These are phyloP conservation scores for Pichia cabralensis DNA, from an alignment of 805 yeast genomes.

Conservation along the genomic window DNA sequence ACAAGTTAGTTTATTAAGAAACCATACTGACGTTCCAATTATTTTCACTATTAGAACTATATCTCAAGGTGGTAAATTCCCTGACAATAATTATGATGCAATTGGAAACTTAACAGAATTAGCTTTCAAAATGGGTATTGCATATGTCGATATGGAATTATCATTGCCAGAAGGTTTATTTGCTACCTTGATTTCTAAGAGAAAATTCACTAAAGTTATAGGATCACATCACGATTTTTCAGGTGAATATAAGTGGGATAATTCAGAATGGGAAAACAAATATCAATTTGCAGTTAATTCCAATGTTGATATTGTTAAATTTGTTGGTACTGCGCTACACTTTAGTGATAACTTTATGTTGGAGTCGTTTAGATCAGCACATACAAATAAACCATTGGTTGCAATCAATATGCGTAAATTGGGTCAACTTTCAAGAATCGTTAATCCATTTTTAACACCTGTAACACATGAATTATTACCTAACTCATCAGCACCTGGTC, in stretches of 20 bases:
- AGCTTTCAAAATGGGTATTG: slow-evolving; percentile 72
- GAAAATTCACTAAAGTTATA: slow-evolving; percentile 59
- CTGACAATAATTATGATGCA: slow-evolving; percentile 40
- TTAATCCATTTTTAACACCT: slow-evolving; percentile 73
- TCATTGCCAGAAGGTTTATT: slow-evolving; percentile 50
- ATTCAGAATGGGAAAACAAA: slow-evolving; percentile 64
- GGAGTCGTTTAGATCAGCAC: slow-evolving; percentile 56
- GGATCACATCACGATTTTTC: slow-evolving; percentile 75
- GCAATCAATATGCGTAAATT: slow-evolving; percentile 71
- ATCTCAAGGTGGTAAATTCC: slow-evolving; percentile 77
- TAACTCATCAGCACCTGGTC: slow-evolving; percentile 71
- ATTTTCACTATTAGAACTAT: slow-evolving; percentile 70
- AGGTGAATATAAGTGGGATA: slow-evolving; percentile 54
- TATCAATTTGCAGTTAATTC: slow-evolving; percentile 56
- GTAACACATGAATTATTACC: slow-evolving; percentile 67
- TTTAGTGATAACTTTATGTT: slow-evolving; percentile 61
- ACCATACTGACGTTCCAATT: slow-evolving; percentile 58
- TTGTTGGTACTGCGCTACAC: slow-evolving; percentile 65
- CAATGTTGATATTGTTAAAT: slow-evolving; percentile 67
- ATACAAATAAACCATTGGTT: slow-evolving; percentile 55
- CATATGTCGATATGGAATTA: slow-evolving; percentile 72
- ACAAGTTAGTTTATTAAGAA: slow-evolving; percentile 64
- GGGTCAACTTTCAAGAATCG: slow-evolving; percentile 73
- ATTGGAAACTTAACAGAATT: slow-evolving; percentile 43
- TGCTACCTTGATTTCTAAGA: slow-evolving; percentile 39